phyloP scores from a whole-genome alignment of 225 moss, liverwort and hornwort species.

The Ulota crispa region DNA sequence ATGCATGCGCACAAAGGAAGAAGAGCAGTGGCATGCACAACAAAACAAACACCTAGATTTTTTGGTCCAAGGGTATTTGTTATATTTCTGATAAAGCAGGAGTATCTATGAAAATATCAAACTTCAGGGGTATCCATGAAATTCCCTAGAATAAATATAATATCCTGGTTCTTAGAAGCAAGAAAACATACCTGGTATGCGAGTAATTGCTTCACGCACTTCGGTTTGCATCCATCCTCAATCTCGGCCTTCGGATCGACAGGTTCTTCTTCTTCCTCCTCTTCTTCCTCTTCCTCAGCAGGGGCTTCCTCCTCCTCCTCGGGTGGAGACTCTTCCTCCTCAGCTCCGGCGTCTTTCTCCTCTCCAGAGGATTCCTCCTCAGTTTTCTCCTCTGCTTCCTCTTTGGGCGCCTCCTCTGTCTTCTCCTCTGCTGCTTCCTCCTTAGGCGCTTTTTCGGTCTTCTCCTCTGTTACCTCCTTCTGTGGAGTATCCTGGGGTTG shows the following conservation, averaged over 20 bases:
- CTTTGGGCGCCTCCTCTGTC: slow-evolving; percentile 16
- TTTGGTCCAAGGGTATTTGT: too few species aligned
- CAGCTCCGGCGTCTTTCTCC: not conserved
- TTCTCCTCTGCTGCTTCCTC: slow-evolving; percentile 13
- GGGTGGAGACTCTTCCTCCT: not conserved
- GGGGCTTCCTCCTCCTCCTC: not conserved
- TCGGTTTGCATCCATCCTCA: slow-evolving; percentile 55
- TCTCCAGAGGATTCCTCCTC: slow-evolving; percentile 10
- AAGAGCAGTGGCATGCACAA: too few species aligned
- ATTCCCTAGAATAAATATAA: not conserved
- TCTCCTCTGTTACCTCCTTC: slow-evolving; percentile 46
- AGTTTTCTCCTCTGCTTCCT: slow-evolving; percentile 24
- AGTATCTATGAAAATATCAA: too few species aligned
- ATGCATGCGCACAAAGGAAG: too few species aligned
- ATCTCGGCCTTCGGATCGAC: slow-evolving; percentile 56
- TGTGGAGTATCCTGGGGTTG: slow-evolving; percentile 45
- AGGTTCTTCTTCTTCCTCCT: slow-evolving; percentile 49
- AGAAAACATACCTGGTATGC: slow-evolving; percentile 38
- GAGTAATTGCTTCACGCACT: slow-evolving; percentile 62
- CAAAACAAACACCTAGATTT: too few species aligned
- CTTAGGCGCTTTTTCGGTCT: slow-evolving; percentile 20
- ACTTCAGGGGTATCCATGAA: too few species aligned
- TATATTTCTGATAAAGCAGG: too few species aligned
- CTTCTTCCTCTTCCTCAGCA: slow-evolving; percentile 24
- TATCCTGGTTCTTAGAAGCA: not conserved